phyloP scores from a whole-genome alignment of 306 rosid species.

The Citrullus colocynthis region DNA sequence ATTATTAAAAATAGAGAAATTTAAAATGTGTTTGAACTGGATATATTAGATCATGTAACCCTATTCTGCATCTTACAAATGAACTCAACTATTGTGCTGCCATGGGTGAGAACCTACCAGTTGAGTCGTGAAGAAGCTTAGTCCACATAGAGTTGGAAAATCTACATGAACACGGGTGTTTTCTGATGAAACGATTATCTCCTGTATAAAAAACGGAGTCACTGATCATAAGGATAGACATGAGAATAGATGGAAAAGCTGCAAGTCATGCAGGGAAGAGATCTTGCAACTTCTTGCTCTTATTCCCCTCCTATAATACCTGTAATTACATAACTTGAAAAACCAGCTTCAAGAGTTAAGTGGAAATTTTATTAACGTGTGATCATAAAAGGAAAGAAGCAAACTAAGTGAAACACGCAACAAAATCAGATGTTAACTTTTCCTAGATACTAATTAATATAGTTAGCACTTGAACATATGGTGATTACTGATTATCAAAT shows the following conservation, averaged over 20 bases:
- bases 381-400: background rate
- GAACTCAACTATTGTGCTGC: constrained; percentile 25
- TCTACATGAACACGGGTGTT: constrained; percentile 13
- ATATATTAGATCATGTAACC: background rate
- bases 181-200: constrained; percentile 20
- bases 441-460: background rate
- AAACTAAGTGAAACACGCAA: background rate
- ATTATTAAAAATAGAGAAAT: background rate
- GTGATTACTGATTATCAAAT: background rate
- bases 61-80: constrained; percentile 16
- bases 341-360: background rate
- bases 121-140: constrained; percentile 10
- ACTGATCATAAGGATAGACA: constrained; percentile 20
- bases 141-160: constrained; percentile 15
- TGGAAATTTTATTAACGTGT: background rate
- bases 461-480: background rate
- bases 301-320: background rate
- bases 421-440: background rate
- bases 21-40: background rate
- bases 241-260: background rate
- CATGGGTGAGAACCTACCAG: constrained; percentile 32
- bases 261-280: background rate
- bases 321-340: background rate
- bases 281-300: background rate
- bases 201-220: constrained; percentile 28